These are phyloP conservation scores for Terfezia claveryi DNA, from an alignment of 495 filamentous ascomycete species.

Conservation along the genomic window DNA sequence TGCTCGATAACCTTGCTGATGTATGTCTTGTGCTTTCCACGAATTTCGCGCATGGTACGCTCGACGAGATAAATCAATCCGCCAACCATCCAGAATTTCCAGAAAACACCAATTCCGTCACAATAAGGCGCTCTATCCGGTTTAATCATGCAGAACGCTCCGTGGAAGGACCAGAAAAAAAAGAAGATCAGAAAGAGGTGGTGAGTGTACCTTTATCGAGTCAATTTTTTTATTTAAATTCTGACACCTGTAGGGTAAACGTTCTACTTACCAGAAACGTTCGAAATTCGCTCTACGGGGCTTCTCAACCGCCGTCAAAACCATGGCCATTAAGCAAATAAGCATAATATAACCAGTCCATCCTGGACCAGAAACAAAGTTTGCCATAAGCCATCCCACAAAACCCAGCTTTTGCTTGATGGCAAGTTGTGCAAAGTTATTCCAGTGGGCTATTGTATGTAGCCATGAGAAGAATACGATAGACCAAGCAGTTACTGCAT, in stretches of 20 bases:
- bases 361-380: slow-evolving; percentile 50
- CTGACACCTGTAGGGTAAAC: background rate
- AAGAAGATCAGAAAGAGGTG: slow-evolving; percentile 63
- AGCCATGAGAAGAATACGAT: slow-evolving; percentile 65
- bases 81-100: slow-evolving; percentile 61
- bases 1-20: slow-evolving; percentile 69
- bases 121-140: slow-evolving; percentile 51
- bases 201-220: slow-evolving; percentile 28
- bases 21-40: slow-evolving; percentile 50
- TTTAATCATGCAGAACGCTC: slow-evolving; percentile 63
- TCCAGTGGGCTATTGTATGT: slow-evolving; percentile 61
- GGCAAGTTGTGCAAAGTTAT: slow-evolving; percentile 54
- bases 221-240: slow-evolving; percentile 1
- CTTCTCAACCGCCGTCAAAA: slow-evolving; percentile 45
- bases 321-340: slow-evolving; percentile 42
- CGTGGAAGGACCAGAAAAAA: slow-evolving; percentile 62
- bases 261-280: slow-evolving; percentile 43
- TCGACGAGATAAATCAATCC: slow-evolving; percentile 51
- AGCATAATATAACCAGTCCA: slow-evolving; percentile 68
- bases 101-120: slow-evolving; percentile 47
- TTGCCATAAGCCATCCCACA: slow-evolving; percentile 44
- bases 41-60: slow-evolving; percentile 44
- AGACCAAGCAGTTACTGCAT: slow-evolving; percentile 43
- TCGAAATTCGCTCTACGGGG: slow-evolving; percentile 49
- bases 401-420: slow-evolving; percentile 48